Base-by-base conservation (phyloP, 2,329 filamentous ascomycete genomes). In the Neonectria punicea region DNA sequence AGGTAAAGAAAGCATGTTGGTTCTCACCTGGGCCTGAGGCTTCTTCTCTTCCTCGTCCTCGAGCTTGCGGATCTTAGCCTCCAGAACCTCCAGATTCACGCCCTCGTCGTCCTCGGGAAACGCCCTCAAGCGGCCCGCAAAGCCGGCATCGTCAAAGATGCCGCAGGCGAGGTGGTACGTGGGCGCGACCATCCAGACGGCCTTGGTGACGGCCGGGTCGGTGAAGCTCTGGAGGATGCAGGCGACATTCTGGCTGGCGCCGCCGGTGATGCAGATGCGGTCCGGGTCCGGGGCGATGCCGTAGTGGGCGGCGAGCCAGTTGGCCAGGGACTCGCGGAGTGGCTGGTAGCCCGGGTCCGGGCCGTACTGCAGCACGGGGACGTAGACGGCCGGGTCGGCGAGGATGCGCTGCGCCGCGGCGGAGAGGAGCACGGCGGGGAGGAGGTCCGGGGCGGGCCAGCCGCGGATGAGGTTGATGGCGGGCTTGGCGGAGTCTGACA, bases 91-190 rank as follows among this genome's bases (percentile, higher is more conserved):
- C 25, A 97, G 77, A 77, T 97, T 89, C 43, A 97, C 81, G 0
- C 94, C 94, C 73, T 93, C 88, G 0, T 87, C 87, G 74, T 95
- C 92, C 80, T 97, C 93, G 1, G 90, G 90, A 13, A 94, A 86
- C 2, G 89, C 91, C 54, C 85, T 85, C 74, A 97, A 75, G 39
- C 89, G 87, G 4, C 86, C 86, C 5, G 83, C 82, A 70, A 97
- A 93, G 1, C 93, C 92, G 5, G 90, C 85, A 78, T 98, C 94
- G 63, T 92, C 89, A 74, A 97, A 94, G 61, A 97, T 92, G n/a
- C 90, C 86, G 74, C 92, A 94, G 0, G 90, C 92, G n/a, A 97
- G 83, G 78, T 93, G 92, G 76, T 97, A 97, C 51, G 91, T 91
- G 5, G 94, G 94, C 20, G 91, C 89, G 2, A 94, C 89, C 79